Evolutionary conservation across 345 rosid genomes (phyloP).

Genomic region (Gossypium raimondii): DNA sequence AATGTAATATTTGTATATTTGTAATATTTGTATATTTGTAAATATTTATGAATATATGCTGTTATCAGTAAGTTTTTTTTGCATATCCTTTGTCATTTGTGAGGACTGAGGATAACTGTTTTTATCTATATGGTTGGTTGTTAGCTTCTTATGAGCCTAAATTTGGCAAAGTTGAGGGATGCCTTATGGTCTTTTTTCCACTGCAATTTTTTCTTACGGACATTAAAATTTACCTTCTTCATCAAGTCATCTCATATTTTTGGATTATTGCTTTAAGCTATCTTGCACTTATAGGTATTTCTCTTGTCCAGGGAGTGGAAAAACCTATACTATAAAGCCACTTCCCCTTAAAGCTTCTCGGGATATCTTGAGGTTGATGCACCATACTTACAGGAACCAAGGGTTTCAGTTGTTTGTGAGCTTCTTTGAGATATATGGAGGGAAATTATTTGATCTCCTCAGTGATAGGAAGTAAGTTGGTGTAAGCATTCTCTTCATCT

Average conservation of each 20-base stretch:
- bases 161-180: not conserved
- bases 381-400: slow-evolving; percentile 89
- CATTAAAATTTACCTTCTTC: not conserved
- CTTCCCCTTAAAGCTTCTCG: slow-evolving; percentile 91
- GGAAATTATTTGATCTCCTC: slow-evolving; percentile 89
- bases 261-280: slow-evolving; percentile 4
- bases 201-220: not conserved
- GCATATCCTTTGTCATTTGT: not conserved
- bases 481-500: slow-evolving; percentile 5
- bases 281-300: slow-evolving; percentile 3
- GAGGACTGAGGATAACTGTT: not conserved
- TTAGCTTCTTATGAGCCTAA: not conserved
- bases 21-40: not conserved
- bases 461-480: slow-evolving; percentile 86
- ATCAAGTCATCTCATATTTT: not conserved
- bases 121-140: not conserved
- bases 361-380: slow-evolving; percentile 93
- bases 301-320: slow-evolving; percentile 78
- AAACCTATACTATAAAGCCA: slow-evolving; percentile 96
- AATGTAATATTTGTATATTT: not conserved
- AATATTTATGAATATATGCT: not conserved
- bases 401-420: slow-evolving; percentile 90
- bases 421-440: slow-evolving; percentile 96
- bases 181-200: not conserved
- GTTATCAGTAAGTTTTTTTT: not conserved